Evolutionary conservation across 2,329 filamentous ascomycete species (phyloP).

Genomic region (Tolypocladium endophyticum): DNA sequence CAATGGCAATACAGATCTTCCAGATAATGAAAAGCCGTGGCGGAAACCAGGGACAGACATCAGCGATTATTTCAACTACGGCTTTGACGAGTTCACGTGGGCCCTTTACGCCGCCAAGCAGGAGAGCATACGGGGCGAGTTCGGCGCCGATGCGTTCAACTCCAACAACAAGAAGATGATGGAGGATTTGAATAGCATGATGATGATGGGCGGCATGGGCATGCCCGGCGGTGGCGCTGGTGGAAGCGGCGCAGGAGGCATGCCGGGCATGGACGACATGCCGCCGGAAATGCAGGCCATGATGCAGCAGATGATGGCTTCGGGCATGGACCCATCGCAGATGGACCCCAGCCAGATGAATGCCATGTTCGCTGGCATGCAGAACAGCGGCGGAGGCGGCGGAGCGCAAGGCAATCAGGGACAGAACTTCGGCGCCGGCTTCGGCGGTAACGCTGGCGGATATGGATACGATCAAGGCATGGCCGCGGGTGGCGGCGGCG

Average conservation of each 20-base stretch:
- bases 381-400: constrained; percentile 31
- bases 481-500: constrained; percentile 27
- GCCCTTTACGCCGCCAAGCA: constrained; percentile 88
- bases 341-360: constrained; percentile 51
- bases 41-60: constrained; percentile 87
- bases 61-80: constrained; percentile 98
- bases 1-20: constrained; percentile 38
- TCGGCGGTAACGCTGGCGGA: constrained; percentile 40
- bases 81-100: constrained; percentile 98
- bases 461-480: constrained; percentile 41
- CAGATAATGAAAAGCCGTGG: constrained; percentile 87
- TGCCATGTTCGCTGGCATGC: constrained; percentile 51
- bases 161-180: constrained; percentile 69
- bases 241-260: constrained; percentile 22
- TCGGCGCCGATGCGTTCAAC: constrained; percentile 54
- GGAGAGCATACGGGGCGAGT: constrained; percentile 65
- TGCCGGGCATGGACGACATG: constrained; percentile 53
- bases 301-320: constrained; percentile 61
- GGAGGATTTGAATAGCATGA: constrained; percentile 57
- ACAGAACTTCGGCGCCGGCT: constrained; percentile 39
- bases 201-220: constrained; percentile 48
- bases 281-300: constrained; percentile 56
- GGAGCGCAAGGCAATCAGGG: constrained; percentile 38
- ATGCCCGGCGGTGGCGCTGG: constrained; percentile 28
- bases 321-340: constrained; percentile 54